Base-by-base conservation (phyloP, 176 grass and related monocot species). In the Elaeis guineensis region DNA sequence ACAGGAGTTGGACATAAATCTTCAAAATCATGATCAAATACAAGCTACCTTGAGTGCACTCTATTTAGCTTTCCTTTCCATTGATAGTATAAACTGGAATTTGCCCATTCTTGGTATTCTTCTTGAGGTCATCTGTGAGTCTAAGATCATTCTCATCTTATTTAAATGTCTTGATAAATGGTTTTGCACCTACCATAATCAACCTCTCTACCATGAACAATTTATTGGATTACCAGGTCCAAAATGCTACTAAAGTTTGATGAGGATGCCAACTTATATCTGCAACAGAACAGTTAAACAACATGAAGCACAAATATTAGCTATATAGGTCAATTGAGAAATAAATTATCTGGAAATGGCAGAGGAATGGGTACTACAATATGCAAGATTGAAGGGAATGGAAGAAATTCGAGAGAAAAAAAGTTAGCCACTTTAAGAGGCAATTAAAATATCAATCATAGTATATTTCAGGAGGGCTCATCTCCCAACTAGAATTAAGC, bases 171-270 rank as follows among this genome's bases (percentile, higher is more conserved):
- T 97, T 97, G 62, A 91, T 82, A 60, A 88, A 85, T 1, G 58
- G 85, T 77, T 50, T 97, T 52, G 86, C 83, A n/a, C 84, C 87
- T 81, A 77, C 78, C 77, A 90, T 79, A 17, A 96, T 65, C 72
- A 96, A 65, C 69, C 86, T 96, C 74, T 96, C 91, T 6, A 97
- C 70, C 72, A 97, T 97, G 67, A 97, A 97, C 57, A 90, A 73
- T 55, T 88, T 83, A 73, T 97, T 85, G 58, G 4, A 88, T 72
- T 26, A 85, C 44, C 23, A 75, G 81, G 63, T 88, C 73, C 77
- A 97, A 70, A 77, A 97, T 83, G 68, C 56, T 57, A 58, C 81
- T 88, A 59, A 87, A 97, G 58, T 97, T 97, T 4, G 78, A 97
- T 56, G 87, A 78, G 66, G 83, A 91, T 35, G 65, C 87, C 57